Evolutionary conservation across 768 basidiomycete species (phyloP), one percentile per base, ranked within the genome.

Genomic region (Glaciozyma antarctica): DNA sequence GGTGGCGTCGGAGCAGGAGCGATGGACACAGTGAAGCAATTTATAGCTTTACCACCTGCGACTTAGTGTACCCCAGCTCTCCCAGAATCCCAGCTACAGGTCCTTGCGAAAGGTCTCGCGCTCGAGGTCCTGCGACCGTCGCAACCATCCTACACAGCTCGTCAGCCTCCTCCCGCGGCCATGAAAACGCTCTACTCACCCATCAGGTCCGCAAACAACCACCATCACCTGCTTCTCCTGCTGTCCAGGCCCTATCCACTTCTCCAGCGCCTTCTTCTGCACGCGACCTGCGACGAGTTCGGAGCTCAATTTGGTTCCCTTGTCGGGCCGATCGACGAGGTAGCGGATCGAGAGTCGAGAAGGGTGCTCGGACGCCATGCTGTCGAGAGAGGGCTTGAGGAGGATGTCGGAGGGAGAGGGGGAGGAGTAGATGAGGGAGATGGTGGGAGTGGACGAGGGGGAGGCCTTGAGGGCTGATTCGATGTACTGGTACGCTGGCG

Each of bases 151-250:
- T 73, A 63, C 38, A 5, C 43, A 41, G 12, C 16, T 9, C 9
- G 24, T 41, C 41, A 54, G 47, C 22, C 3, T 15, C 22, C 12
- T 13, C 21, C 24, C 9, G 0, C 19, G 10, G 24, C 28, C 22
- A n/a, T 17, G 56, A 7, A 16, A 26, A n/a, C 21, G 6, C 9
- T 22, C 3, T 2, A n/a, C 67, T 61, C 55, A 71, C 71, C 58
- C 65, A 16, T 73, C 73, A 0, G 73, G 73, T 15, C 73, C 73
- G 58, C 73, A 73, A 0, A 73, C 63, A 1, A 73, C 44, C 19
- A 73, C 62, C 6, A 63, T 47, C 47, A 30, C 55, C 44, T 51
- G 53, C 61, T 9, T 15, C 21, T 6, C 44, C n/a, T 19, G 21
- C 3, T 47, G 43, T 10, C 65, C 61, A 17, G 16, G 49, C 5